phyloP scores from a whole-genome alignment of 257 asterid species.

The Echium plantagineum region DNA sequence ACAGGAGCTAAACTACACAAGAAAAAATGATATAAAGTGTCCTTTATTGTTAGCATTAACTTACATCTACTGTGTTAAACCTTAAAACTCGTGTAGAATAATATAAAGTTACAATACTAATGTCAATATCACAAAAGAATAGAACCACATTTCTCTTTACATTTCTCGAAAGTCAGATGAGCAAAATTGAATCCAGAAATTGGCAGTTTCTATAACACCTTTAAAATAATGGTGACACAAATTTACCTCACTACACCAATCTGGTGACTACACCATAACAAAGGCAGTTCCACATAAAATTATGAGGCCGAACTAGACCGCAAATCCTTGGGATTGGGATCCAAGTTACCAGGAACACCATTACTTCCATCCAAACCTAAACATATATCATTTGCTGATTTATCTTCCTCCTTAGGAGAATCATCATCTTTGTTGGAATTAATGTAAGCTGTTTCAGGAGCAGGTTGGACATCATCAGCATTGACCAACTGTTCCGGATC shows the following conservation, averaged over 20 bases:
- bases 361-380: constrained; percentile 20
- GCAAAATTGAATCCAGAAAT: constrained; percentile 27
- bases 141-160: constrained; percentile 27
- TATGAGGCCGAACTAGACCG: constrained; percentile 25
- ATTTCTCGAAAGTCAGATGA: constrained; percentile 27
- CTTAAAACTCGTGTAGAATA: constrained; percentile 10
- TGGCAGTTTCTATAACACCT: constrained; percentile 32
- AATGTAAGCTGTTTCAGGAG: constrained; percentile 8
- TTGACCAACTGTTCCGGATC: constrained; percentile 12
- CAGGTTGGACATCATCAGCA: constrained; percentile 15
- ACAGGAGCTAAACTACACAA: neutral
- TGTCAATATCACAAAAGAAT: constrained; percentile 13
- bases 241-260: constrained; percentile 65
- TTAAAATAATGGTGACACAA: constrained; percentile 25
- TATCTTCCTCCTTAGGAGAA: neutral
- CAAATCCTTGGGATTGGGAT: constrained; percentile 24
- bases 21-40: neutral
- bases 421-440: constrained; percentile 7
- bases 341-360: constrained; percentile 22
- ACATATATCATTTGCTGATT: constrained; percentile 22
- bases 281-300: constrained; percentile 26
- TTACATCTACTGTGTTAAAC: constrained; percentile 13
- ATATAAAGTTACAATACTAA: constrained; percentile 30
- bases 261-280: constrained; percentile 22
- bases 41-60: neutral